Evolutionary conservation across 2,329 filamentous ascomycete species (phyloP), one percentile per base, ranked within the genome.

Genomic region (Colletotrichum sp.): DNA sequence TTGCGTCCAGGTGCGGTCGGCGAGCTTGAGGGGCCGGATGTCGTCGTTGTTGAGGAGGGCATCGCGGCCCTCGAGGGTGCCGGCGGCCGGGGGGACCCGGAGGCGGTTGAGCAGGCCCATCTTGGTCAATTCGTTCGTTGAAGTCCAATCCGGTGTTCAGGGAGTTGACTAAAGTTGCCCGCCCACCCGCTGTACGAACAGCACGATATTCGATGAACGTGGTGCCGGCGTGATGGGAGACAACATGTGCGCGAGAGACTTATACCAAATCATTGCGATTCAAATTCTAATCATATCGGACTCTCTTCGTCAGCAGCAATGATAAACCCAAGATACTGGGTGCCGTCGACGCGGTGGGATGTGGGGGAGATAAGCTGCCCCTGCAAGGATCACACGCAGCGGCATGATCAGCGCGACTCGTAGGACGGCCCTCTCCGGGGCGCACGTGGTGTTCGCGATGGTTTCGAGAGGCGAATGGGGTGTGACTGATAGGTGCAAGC

Each of bases 1-100:
- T 49, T 81, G 79, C 19, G 82, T 83, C 86, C 86, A 88, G 34
- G 85, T 87, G 13, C 86, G 80, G 77, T 88, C 83, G 30, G 83
- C 78, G 32, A 85, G 78, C 71, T 82, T 82, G 11, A 86, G 81
- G 13, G 87, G 84, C 29, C 84, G 81, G 61, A 88, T 82, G 71
- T 87, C 83, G 77, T 88, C 84, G 76, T 87, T 87, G 70, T 85
- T 82, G 22, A 87, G 80, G 77, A 82, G 82, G 69, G 80, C 78
- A 66, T 83, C 80, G 57, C 79, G 79, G 12, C 80, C 79, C 6
- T 68, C 68, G 55, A 67, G 22, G 62, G 75, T 64, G 13, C 75
- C 75, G 34, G 62, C 67, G 19, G 75, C 75, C 34, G 25, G 39
- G 25, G 74, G 70, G 15, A 77, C 66, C 57, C 62, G 67, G 52